These are phyloP conservation scores for Heterobasidion occidentale DNA, from an alignment of 1,284 basidiomycete genomes.

Conservation along the genomic window DNA sequence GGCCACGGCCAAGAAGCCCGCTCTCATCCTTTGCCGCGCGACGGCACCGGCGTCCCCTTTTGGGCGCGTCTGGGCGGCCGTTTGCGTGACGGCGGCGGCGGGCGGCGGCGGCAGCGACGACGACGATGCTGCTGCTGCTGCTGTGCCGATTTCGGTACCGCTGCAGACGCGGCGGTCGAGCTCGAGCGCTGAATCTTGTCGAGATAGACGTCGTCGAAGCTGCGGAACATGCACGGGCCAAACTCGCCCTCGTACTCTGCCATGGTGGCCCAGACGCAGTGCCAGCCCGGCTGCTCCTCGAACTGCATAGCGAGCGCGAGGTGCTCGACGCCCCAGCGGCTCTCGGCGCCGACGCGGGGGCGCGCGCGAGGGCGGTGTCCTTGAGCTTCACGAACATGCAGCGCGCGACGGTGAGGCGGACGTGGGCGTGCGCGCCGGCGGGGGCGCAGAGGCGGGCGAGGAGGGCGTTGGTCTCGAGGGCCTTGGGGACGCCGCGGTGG, in stretches of 20 bases:
- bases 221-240: slow-evolving; percentile 44
- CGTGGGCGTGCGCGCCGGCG: slow-evolving; percentile 23
- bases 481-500: slow-evolving; percentile 47
- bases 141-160: neutral
- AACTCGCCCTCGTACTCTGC: slow-evolving; percentile 35
- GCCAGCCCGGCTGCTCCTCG: slow-evolving; percentile 38
- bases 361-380: slow-evolving; percentile 47
- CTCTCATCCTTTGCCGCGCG: too few relatives aligned
- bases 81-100: too few relatives aligned
- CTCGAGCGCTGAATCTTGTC: slow-evolving; percentile 14
- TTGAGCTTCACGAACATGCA: slow-evolving; percentile 46
- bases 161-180: neutral
- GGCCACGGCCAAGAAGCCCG: too few relatives aligned
- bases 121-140: too few relatives aligned
- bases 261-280: slow-evolving; percentile 55
- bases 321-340: slow-evolving; percentile 50
- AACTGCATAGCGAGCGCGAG: slow-evolving; percentile 41
- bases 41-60: too few relatives aligned
- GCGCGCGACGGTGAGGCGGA: slow-evolving; percentile 37
- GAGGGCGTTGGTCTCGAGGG: slow-evolving; percentile 45
- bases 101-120: too few relatives aligned
- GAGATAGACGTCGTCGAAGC: slow-evolving; percentile 51
- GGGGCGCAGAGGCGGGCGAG: slow-evolving; percentile 33
- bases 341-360: slow-evolving; percentile 15
- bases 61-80: too few relatives aligned